These are phyloP conservation scores for Penicillium parvum DNA, from an alignment of 495 filamentous ascomycete genomes.

Conservation along the genomic window DNA sequence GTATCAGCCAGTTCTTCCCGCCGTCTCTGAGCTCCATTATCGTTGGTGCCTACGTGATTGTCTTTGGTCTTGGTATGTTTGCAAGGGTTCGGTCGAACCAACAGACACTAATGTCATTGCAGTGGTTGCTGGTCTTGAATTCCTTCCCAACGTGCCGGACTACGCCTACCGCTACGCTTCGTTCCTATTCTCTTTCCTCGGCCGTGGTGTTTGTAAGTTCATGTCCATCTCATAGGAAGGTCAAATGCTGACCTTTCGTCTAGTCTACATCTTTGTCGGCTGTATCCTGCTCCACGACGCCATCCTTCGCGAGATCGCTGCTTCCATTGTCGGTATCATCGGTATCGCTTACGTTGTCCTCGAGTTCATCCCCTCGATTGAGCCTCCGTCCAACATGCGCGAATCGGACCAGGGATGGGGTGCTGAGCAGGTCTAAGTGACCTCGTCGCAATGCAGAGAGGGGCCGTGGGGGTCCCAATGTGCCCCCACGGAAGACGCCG, in stretches of 20 bases:
- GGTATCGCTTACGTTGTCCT: slow-evolving; percentile 77
- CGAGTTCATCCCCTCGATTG: slow-evolving; percentile 93
- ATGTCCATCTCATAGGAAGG: neutral
- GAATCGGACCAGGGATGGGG: slow-evolving; percentile 87
- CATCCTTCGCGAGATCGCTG: slow-evolving; percentile 57
- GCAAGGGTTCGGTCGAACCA: neutral
- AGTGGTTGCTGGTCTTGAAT: slow-evolving; percentile 60
- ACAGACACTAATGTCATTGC: slow-evolving; percentile 7
- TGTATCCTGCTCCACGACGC: slow-evolving; percentile 68
- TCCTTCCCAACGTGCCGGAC: slow-evolving; percentile 78
- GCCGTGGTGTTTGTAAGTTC: slow-evolving; percentile 86
- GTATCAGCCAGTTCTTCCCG: slow-evolving; percentile 79
- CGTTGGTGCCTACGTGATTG: slow-evolving; percentile 76
- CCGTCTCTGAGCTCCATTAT: slow-evolving; percentile 52
- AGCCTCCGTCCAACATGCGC: slow-evolving; percentile 97
- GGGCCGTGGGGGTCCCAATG: too few relatives aligned
- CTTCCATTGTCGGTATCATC: slow-evolving; percentile 66
- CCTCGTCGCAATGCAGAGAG: neutral
- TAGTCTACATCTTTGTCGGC: slow-evolving; percentile 96
- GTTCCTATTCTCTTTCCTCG: slow-evolving; percentile 96
- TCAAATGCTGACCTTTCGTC: slow-evolving; percentile 16
- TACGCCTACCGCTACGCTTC: slow-evolving; percentile 89
- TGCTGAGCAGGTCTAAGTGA: slow-evolving; percentile 74
- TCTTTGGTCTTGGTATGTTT: slow-evolving; percentile 81
- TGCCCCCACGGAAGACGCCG: too few relatives aligned